Evolutionary conservation across 805 yeast species (phyloP).

Genomic region (Zygosaccharomyces gambellarensis): DNA sequence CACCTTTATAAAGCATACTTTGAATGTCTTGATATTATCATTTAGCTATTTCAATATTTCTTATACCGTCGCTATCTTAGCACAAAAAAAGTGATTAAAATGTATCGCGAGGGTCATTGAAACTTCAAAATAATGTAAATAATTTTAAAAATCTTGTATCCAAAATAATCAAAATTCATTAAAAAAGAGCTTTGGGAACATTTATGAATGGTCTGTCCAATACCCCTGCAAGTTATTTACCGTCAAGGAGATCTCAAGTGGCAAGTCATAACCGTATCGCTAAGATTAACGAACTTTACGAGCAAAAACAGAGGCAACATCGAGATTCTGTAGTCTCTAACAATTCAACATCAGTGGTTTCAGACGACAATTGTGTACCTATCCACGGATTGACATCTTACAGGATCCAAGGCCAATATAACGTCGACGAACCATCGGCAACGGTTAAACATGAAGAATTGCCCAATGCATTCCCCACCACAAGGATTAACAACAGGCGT

Average conservation of each 20-base stretch:
- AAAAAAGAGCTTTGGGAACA: not conserved
- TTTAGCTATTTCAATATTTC: not conserved
- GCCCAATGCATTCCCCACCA: constrained; percentile 9
- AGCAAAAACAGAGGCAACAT: constrained; percentile 14
- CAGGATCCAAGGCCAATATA: constrained; percentile 3
- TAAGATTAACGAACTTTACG: constrained; percentile 24
- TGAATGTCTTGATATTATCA: constrained; percentile 4
- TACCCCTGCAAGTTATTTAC: constrained; percentile 15
- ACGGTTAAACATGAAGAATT: constrained; percentile 13
- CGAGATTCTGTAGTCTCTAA: constrained; percentile 24
- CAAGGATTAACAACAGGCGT: not conserved
- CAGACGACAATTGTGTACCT: constrained; percentile 14
- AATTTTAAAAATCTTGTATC: not conserved
- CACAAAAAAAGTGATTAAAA: constrained; percentile 1
- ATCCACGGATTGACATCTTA: constrained; percentile 6
- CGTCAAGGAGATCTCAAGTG: constrained; percentile 16
- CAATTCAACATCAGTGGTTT: constrained; percentile 18
- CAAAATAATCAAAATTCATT: not conserved
- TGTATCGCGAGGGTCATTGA: constrained; percentile 1
- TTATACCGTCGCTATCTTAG: not conserved
- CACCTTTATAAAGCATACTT: constrained; percentile 3
- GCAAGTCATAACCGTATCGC: constrained; percentile 25
- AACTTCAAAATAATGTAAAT: not conserved
- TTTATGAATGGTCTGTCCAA: constrained; percentile 15
- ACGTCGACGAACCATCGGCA: constrained; percentile 6